These are phyloP conservation scores for Aspergillus versicolor DNA, from an alignment of 2,329 filamentous ascomycete genomes.

Conservation along the genomic window DNA sequence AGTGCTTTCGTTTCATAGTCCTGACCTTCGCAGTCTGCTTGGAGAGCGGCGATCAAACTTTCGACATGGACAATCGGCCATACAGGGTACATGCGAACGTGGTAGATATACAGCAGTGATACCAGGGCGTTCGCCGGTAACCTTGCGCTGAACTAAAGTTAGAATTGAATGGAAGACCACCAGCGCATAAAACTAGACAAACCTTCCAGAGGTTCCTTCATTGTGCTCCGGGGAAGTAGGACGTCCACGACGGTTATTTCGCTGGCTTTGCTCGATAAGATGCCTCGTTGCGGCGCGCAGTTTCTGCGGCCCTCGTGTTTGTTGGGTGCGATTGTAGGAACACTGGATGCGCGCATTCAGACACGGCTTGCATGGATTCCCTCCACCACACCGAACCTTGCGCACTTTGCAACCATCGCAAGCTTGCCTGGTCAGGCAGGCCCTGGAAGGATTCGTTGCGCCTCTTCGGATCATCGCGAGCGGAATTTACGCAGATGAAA, in stretches of 20 bases:
- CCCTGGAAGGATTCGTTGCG: conserved; percentile 14
- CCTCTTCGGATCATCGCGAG: neutral
- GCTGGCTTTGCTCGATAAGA: conserved; percentile 24
- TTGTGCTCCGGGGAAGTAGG: neutral
- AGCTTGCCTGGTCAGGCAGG: conserved; percentile 37
- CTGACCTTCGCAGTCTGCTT: conserved; percentile 25
- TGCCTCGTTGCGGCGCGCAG: conserved; percentile 29
- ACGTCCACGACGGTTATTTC: neutral
- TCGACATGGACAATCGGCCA: conserved; percentile 53
- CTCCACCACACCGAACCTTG: conserved; percentile 53
- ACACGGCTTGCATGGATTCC: conserved; percentile 49
- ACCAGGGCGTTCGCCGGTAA: conserved; percentile 24
- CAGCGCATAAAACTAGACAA: no score
- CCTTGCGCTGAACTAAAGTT: conserved; percentile 7
- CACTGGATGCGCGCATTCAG: conserved; percentile 47
- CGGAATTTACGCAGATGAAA: neutral
- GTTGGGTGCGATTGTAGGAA: conserved; percentile 50
- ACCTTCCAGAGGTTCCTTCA: neutral
- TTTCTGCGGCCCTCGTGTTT: conserved; percentile 48
- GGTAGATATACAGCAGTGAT: conserved; percentile 46
- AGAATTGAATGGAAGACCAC: neutral
- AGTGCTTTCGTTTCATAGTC: conserved; percentile 41
- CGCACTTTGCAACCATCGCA: conserved; percentile 56
- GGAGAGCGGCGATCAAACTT: conserved; percentile 41
- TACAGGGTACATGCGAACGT: conserved; percentile 52